Conservation (phyloP, 1,284 basidiomycete genomes). For the Termitomyces sp. region DNA sequence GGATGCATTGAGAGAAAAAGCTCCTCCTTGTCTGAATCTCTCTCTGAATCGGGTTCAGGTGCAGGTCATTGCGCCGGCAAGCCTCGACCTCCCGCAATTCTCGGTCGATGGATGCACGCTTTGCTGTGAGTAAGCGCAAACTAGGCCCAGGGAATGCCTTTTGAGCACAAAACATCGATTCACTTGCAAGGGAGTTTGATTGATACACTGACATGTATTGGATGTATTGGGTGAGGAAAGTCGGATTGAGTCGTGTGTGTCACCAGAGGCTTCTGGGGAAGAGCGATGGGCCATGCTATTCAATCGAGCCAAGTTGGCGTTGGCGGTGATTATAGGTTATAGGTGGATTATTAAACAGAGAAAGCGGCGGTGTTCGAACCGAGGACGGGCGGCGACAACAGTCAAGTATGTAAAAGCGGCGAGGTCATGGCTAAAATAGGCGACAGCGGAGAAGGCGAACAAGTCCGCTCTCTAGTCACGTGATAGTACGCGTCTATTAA, state of each 20-base stretch:
- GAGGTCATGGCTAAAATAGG: background rate
- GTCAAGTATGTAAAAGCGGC: background rate
- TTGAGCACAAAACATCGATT: background rate
- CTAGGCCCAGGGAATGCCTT: background rate
- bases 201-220: background rate
- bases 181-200: background rate
- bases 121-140: background rate
- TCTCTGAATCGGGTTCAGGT: background rate
- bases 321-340: background rate
- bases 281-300: background rate
- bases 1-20: background rate
- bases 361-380: background rate
- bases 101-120: background rate
- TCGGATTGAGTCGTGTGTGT: background rate
- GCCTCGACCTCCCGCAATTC: background rate
- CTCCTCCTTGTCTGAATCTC: background rate
- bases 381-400: background rate
- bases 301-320: background rate
- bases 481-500: conserved; percentile 7
- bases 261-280: background rate
- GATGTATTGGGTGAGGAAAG: background rate
- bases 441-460: background rate
- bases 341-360: background rate
- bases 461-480: conserved; percentile 7
- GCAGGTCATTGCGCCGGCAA: background rate